Evolutionary conservation across 495 filamentous ascomycete genomes (phyloP), one percentile per base, ranked within the genome.

Genomic region (Baudoinia panamericana): DNA sequence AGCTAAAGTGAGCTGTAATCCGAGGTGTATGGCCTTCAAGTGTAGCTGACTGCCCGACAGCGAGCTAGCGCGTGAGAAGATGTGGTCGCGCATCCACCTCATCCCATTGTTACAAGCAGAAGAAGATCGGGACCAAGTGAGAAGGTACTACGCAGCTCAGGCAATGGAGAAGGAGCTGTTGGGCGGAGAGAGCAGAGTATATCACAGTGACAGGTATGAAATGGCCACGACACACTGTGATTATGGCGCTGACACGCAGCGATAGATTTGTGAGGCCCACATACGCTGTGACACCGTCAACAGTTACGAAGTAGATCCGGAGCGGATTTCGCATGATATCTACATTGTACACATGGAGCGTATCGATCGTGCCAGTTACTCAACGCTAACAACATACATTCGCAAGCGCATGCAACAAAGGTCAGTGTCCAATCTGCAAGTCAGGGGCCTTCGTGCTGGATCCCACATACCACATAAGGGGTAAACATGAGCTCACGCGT

Each of bases 21-120:
- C 6, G n/a, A n/a, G n/a, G n/a, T 22, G 39, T 40, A 44, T 19
- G 28, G 17, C 20, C 11, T 16, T 4, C 5, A 7, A 2, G 3
- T 12, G 13, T 22, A 2, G 19, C 41, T 36, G 22, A 45, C 21
- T 30, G 28, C 12, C 4, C 22, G 20, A 40, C 51, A 95, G 88
- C 56, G 90, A 97, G 59, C 80, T 92, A 45, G 82, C 77, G 38
- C 83, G 90, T 31, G 90, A 97, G 56, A 97, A 97, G 69, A 86
- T 94, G 72, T 97, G 90, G 90, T 70, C 78, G 30, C 80, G 90
- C 51, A 87, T 96, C 52, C 74, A 97, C 59, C 67, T 97, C 34
- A 85, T 85, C 56, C 90, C 90, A 22, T 61, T 90, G 48, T 76
- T 97, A 36, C 87, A 95, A 56, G 90, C 90, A 40, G 90, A 97